Conservation (phyloP, 2,329 filamentous ascomycete genomes). For the Cytospora mali region DNA sequence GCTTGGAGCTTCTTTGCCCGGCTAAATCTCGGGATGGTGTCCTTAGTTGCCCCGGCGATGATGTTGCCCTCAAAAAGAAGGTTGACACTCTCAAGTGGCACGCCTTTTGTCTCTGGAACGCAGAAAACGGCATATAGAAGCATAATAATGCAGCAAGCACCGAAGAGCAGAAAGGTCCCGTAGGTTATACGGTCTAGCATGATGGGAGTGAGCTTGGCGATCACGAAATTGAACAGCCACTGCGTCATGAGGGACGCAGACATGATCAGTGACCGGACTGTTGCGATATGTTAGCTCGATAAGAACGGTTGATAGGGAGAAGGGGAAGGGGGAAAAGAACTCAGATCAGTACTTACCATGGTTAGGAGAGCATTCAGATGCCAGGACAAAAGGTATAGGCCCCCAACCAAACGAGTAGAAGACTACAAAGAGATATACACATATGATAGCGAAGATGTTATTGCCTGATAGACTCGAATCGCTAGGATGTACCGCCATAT, state of each 20-base stretch:
- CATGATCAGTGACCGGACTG: slow-evolving; percentile 33
- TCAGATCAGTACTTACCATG: slow-evolving; percentile 20
- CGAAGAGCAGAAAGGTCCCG: slow-evolving; percentile 58
- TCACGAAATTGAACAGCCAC: slow-evolving; percentile 46
- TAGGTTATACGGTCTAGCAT: slow-evolving; percentile 48
- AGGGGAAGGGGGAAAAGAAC: too few species aligned
- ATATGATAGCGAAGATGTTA: slow-evolving; percentile 49
- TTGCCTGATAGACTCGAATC: slow-evolving; percentile 41
- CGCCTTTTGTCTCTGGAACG: slow-evolving; percentile 55
- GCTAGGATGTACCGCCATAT: slow-evolving; percentile 34
- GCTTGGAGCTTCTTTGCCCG: slow-evolving; percentile 19
- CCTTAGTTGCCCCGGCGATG: slow-evolving; percentile 24
- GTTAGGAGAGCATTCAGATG: slow-evolving; percentile 34
- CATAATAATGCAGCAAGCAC: slow-evolving; percentile 47
- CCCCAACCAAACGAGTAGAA: slow-evolving; percentile 39
- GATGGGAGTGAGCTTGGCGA: slow-evolving; percentile 44
- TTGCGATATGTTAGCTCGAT: neutral
- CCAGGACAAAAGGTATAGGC: slow-evolving; percentile 34
- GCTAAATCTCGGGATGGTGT: slow-evolving; percentile 20
- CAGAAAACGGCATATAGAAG: slow-evolving; percentile 53
- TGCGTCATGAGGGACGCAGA: slow-evolving; percentile 32
- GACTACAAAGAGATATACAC: slow-evolving; percentile 46
- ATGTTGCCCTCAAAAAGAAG: slow-evolving; percentile 26
- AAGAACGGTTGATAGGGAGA: neutral
- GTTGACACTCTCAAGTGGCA: slow-evolving; percentile 45